Evolutionary conservation across 495 filamentous ascomycete genomes (phyloP).

Genomic region (Achaetomiella virescens): DNA sequence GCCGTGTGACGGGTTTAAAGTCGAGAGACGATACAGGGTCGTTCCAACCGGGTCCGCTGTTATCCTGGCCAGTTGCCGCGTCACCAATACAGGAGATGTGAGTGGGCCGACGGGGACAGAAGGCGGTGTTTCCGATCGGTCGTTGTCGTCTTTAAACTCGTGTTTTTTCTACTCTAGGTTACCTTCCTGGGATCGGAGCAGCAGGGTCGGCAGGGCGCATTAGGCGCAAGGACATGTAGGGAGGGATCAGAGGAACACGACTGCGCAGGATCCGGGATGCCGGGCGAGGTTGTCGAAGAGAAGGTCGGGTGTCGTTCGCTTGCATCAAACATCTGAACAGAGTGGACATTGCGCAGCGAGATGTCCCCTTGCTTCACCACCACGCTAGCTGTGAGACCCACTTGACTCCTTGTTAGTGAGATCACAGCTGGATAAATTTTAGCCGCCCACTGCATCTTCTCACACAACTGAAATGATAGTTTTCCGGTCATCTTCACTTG

Average conservation of each 20-base stretch:
- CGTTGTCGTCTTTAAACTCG: background rate
- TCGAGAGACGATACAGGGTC: background rate
- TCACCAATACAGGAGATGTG: background rate
- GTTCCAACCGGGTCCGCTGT: background rate
- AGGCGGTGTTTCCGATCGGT: background rate
- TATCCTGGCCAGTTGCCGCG: background rate
- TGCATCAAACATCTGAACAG: background rate
- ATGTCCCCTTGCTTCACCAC: background rate
- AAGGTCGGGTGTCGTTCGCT: background rate
- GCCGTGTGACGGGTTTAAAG: background rate
- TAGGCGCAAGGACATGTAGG: background rate
- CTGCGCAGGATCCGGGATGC: background rate
- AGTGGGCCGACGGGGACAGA: background rate
- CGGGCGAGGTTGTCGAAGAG: background rate
- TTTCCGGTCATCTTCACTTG: too few relatives aligned
- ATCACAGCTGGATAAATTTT: too few relatives aligned
- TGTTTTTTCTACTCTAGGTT: background rate
- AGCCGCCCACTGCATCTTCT: too few relatives aligned
- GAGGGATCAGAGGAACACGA: background rate
- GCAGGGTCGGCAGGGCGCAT: background rate
- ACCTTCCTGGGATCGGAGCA: background rate
- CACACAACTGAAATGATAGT: too few relatives aligned
- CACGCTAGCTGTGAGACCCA: background rate
- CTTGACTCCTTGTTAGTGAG: background rate
- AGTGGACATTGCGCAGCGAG: constrained; percentile 8